Evolutionary conservation across 257 asterid species (phyloP), one percentile per base, ranked within the genome.

Genomic region (Solanum chmielewskii): DNA sequence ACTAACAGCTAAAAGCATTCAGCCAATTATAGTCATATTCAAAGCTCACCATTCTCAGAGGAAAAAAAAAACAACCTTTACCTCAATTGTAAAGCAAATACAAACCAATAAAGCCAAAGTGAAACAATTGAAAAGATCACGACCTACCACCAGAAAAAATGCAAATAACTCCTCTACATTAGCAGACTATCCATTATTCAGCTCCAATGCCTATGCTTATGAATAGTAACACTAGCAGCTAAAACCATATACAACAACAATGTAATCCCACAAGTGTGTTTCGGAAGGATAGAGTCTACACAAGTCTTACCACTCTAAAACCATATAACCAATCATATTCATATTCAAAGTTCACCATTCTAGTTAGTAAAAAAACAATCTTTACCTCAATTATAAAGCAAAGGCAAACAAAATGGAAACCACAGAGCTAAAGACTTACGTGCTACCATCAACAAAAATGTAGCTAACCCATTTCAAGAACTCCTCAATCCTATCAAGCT

Each of bases 401-500:
- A 27, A 45, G 13, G 52, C 23, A 9, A 44, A 7, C 9, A 13
- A 33, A 7, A 45, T 27, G 23, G 7, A 68, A 3, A 27, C 83
- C 27, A 86, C 39, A 62, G 41, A 88, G 52, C 59, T 14, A 84
- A 37, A 27, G 5, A 97, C 99, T 94, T 90, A 97, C 99, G 96
- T 82, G 95, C 98, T 95, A 39, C 97, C 99, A 78, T 97, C 97
- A 3, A 89, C 88, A 80, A 97, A 97, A 93, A 97, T 93, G 93
- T 70, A 96, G 94, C 99, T 95, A 86, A 95, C 98, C 99, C 99
- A 97, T 3, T n/a, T 92, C 95, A 97, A 88, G 89, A 97, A 95
- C 91, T 97, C 99, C 90, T 97, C 99, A 91, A 93, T 95, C 93
- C 98, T 96, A 93, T 96, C 99, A 86, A 97, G 90, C 96, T 97